Conservation (phyloP, 2,329 filamentous ascomycete species). For the Fonsecaea pedrosoi region DNA sequence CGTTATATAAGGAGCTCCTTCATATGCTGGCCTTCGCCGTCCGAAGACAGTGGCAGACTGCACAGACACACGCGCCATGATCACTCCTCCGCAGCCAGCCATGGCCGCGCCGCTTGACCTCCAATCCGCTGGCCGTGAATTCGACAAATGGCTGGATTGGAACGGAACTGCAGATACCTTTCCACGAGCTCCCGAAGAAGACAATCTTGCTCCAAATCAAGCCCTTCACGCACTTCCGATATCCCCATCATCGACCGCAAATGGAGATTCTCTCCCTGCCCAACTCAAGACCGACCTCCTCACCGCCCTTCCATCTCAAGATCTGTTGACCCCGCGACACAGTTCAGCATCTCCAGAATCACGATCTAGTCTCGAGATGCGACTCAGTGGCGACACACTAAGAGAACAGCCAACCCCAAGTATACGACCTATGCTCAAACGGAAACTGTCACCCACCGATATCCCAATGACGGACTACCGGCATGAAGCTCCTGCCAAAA, state of each 20-base stretch:
- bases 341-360: conserved; percentile 40
- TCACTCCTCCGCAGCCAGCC: conserved; percentile 18
- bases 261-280: conserved; percentile 33
- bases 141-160: conserved; percentile 41
- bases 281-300: conserved; percentile 33
- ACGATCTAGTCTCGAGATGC: conserved; percentile 34
- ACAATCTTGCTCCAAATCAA: conserved; percentile 9
- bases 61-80: conserved; percentile 16
- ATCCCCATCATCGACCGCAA: conserved; percentile 39
- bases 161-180: conserved; percentile 31
- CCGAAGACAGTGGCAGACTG: background rate
- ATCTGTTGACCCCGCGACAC: conserved; percentile 40
- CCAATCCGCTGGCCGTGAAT: conserved; percentile 37
- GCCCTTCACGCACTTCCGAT: conserved; percentile 32
- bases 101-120: conserved; percentile 31
- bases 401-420: conserved; percentile 30
- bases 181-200: conserved; percentile 1
- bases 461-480: conserved; percentile 65
- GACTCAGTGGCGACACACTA: conserved; percentile 40
- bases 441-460: conserved; percentile 70
- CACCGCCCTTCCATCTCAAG: conserved; percentile 38
- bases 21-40: background rate
- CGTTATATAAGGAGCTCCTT: conserved; percentile 2
- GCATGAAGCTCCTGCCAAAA: conserved; percentile 72
- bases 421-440: conserved; percentile 60